Base-by-base conservation (phyloP, 1,139 yeast genomes). In the Saccharomyces hybrid region DNA sequence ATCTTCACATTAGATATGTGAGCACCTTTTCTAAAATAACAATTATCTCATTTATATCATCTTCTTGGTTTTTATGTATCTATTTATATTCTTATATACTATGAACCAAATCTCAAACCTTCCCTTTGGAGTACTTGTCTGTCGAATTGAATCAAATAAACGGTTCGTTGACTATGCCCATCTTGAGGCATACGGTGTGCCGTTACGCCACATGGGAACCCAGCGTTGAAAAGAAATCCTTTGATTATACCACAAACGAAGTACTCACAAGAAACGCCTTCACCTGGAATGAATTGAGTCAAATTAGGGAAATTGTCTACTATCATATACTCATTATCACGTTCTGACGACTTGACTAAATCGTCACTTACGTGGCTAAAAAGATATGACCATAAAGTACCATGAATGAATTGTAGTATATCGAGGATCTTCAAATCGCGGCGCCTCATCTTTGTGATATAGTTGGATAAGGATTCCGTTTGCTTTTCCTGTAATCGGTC, bases 351-450 rank as follows among this genome's bases (percentile, higher is more conserved):
- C 70, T 86, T 86, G 62, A 93, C 97, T 56, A 95, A 74, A 56
- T 87, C 95, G 71, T 90, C 93, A 26, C 97, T 97, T 0, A 80
- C 75, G 64, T 83, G 83, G 9, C 93, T 96, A 72, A 93, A 93
- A 21, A 91, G 71, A 14, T 86, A 76, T 58, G 78, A 80, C 99
- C 99, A 93, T 47, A 95, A 78, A 0, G 83, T 78, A 0, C 91
- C 82, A 64, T 89, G 93, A 11, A 93, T 82, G 68, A 88, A 89
- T 64, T 91, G 97, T 53, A 93, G 73, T 21, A 89, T 79, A 51
- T 90, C 96, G 27, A 93, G 76, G 2, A 90, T 77, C 58, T 78
- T 81, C 28, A 82, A 79, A 63, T 88, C 95, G 63, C 99, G 65
- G 26, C 70, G 62, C 50, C 64, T 63, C 65, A 66, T 64, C 41